These are phyloP conservation scores for Cardamine occulta DNA, from an alignment of 345 rosid species.

Conservation along the genomic window DNA sequence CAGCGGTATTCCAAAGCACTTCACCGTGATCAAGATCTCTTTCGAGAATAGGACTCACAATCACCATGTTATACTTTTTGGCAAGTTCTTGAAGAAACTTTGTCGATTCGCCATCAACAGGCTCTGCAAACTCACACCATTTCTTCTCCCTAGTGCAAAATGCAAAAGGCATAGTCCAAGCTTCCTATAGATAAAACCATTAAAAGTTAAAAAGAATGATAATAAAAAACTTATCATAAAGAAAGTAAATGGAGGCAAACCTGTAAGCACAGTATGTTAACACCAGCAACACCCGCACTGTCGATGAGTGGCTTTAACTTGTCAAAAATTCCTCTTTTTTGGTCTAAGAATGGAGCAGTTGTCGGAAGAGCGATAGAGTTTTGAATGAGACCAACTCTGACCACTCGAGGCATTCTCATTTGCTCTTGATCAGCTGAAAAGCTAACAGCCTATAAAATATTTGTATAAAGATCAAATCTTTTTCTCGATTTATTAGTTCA, in stretches of 20 bases:
- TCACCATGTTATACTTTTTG: conserved; percentile 81
- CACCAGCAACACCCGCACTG: conserved; percentile 88
- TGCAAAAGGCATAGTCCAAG: conserved; percentile 98
- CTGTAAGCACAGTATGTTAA: conserved; percentile 89
- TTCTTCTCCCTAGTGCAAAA: conserved; percentile 95
- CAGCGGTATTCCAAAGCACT: conserved; percentile 91
- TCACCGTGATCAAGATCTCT: conserved; percentile 91
- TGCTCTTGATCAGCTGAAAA: conserved; percentile 78
- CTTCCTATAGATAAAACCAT: conserved; percentile 58
- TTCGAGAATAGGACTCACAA: conserved; percentile 88
- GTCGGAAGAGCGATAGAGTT: conserved; percentile 87
- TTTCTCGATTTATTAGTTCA: not conserved
- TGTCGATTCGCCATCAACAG: conserved; percentile 82
- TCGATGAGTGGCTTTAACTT: conserved; percentile 79
- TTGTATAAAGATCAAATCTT: conserved; percentile 7
- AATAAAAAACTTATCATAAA: not conserved
- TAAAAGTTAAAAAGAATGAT: not conserved
- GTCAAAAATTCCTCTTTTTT: conserved; percentile 64
- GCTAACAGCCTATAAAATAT: conserved; percentile 59
- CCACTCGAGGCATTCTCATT: conserved; percentile 71
- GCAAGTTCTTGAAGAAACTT: conserved; percentile 81
- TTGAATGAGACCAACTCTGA: conserved; percentile 92
- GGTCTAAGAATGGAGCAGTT: conserved; percentile 68
- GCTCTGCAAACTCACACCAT: conserved; percentile 98
- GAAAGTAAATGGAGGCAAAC: conserved; percentile 39